Conservation (phyloP, 2,329 filamentous ascomycete species). For the Cytospora paraplurivora region DNA sequence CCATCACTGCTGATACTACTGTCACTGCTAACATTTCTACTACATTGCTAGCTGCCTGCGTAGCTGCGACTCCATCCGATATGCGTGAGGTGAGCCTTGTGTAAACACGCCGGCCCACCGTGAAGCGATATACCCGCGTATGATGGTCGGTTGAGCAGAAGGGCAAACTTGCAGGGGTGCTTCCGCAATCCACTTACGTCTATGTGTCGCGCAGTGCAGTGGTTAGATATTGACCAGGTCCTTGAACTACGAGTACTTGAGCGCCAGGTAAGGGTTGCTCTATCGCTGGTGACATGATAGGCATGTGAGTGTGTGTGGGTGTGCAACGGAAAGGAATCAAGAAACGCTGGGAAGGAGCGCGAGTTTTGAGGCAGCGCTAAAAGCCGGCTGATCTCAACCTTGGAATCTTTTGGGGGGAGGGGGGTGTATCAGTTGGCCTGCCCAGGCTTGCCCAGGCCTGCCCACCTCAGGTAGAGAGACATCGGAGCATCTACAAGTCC, state of each 20-base stretch:
- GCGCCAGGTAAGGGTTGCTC: not conserved
- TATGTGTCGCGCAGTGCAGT: too few relatives aligned
- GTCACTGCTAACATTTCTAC: not conserved
- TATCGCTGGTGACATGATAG: not conserved
- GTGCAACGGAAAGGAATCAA: conserved; percentile 16
- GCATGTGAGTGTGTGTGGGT: conserved; percentile 6
- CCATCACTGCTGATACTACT: not conserved
- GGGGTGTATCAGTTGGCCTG: not conserved
- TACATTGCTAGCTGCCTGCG: not conserved
- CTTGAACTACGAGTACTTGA: not conserved
- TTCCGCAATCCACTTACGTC: too few relatives aligned
- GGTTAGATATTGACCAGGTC: too few relatives aligned
- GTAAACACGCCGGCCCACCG: not conserved
- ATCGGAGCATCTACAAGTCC: conserved; percentile 31
- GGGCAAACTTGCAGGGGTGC: too few relatives aligned
- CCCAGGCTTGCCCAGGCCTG: conserved; percentile 14
- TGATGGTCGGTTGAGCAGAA: too few relatives aligned
- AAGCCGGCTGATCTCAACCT: conserved; percentile 26
- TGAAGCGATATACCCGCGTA: not conserved
- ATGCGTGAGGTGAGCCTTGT: not conserved
- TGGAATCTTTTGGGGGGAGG: not conserved
- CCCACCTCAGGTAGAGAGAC: conserved; percentile 22
- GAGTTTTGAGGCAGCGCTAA: conserved; percentile 30
- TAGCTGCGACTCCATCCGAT: not conserved
- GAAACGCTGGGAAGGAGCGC: conserved; percentile 18